Conservation (phyloP, 176 grass and related monocot genomes). For the Musa troglodytarum region DNA sequence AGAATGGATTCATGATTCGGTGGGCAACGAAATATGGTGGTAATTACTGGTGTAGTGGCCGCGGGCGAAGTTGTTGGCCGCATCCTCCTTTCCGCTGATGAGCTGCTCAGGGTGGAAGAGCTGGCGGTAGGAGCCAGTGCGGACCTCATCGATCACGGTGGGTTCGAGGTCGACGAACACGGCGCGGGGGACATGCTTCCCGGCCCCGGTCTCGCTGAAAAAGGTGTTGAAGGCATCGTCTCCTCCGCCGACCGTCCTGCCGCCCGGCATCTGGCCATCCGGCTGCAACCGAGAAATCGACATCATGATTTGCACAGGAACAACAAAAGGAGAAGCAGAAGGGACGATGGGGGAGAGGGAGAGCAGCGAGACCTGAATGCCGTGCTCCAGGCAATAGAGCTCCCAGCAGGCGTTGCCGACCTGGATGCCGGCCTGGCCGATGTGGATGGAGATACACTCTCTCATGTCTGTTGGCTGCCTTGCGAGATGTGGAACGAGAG, state of each 20-base stretch:
- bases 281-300: background rate
- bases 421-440: conserved; percentile 74
- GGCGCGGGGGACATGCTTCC: conserved; percentile 9
- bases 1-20: background rate
- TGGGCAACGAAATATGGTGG: background rate
- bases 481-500: too few species aligned
- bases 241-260: background rate
- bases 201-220: conserved; percentile 6
- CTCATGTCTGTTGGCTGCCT: too few species aligned
- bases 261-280: conserved; percentile 12
- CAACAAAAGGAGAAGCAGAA: too few species aligned
- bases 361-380: conserved; percentile 19
- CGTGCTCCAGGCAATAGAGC: conserved; percentile 78
- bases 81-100: background rate
- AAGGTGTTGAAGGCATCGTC: conserved; percentile 18
- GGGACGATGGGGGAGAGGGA: too few species aligned
- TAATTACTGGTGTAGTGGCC: conserved; percentile 12
- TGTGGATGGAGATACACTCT: conserved; percentile 33
- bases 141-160: conserved; percentile 13
- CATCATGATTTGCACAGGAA: too few species aligned
- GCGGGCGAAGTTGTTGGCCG: conserved; percentile 12
- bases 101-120: conserved; percentile 10
- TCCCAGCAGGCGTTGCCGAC: conserved; percentile 88
- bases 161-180: conserved; percentile 12
- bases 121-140: conserved; percentile 3